These are phyloP conservation scores for Pseudozyma sp. DNA, from an alignment of 1,284 basidiomycete species.

Conservation along the genomic window DNA sequence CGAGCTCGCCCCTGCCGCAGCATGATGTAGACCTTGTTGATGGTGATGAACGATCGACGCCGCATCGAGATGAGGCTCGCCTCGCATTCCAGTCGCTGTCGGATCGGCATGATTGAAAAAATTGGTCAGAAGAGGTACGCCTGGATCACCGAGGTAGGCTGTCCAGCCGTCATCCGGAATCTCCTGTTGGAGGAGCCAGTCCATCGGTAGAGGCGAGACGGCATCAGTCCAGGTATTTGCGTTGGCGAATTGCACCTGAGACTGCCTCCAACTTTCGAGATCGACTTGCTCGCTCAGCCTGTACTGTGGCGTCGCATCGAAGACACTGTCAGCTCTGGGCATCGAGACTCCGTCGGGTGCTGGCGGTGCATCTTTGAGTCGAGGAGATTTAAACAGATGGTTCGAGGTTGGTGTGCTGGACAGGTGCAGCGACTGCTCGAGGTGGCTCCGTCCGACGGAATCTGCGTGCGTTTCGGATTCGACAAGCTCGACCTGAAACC, in stretches of 20 bases:
- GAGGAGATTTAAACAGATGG: too few species aligned
- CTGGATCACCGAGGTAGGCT: constrained; percentile 11
- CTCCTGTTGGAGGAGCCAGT: constrained; percentile 7
- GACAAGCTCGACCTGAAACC: too few species aligned
- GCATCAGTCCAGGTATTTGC: neutral
- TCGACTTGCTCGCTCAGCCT: neutral
- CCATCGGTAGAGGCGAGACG: neutral
- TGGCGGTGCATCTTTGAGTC: too few species aligned
- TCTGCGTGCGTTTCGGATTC: too few species aligned
- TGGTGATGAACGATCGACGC: neutral
- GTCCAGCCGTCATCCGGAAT: constrained; percentile 4
- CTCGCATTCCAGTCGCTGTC: neutral
- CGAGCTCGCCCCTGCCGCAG: neutral
- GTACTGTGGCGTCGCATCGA: neutral
- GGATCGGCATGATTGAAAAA: neutral
- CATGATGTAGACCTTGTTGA: neutral
- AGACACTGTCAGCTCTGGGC: neutral
- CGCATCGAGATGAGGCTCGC: neutral
- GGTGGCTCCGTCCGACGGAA: too few species aligned
- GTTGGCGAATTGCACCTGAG: neutral
- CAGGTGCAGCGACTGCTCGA: too few species aligned
- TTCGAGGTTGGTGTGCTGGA: too few species aligned
- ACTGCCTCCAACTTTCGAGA: neutral
- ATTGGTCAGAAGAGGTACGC: constrained; percentile 1
- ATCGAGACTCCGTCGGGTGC: neutral